Percentiles rank a stretch among this genome's conserved stretches.
phyloP scores from a whole-genome alignment of 768 basidiomycete genomes.

The Russula dissimulans region DNA sequence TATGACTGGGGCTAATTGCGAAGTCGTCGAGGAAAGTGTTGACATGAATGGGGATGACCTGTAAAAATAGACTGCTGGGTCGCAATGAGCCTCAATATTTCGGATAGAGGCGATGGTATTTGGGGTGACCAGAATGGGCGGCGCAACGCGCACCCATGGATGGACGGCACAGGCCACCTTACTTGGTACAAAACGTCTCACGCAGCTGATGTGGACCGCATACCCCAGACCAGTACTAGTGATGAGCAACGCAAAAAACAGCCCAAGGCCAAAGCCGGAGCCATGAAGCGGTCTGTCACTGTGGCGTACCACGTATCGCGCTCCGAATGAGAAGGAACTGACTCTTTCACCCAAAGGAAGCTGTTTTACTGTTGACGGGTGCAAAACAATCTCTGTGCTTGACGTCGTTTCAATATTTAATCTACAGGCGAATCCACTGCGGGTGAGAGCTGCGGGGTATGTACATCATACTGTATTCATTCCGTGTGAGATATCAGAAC shows the following conservation, averaged over 20 bases:
- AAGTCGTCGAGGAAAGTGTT: neutral
- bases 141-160: too few relatives aligned
- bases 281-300: constrained; percentile 47
- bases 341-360: constrained; percentile 22
- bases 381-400: constrained; percentile 46
- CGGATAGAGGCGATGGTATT: too few relatives aligned
- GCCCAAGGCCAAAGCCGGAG: constrained; percentile 69
- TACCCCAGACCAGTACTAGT: neutral
- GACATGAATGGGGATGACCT: neutral
- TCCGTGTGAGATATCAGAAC: constrained; percentile 25
- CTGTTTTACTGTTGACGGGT: too few relatives aligned
- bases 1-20: neutral
- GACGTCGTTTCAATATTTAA: constrained; percentile 48
- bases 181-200: too few relatives aligned
- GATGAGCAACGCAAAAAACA: constrained; percentile 44
- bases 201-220: too few relatives aligned
- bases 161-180: neutral
- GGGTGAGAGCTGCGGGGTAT: constrained; percentile 49
- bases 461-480: too few relatives aligned
- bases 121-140: too few relatives aligned
- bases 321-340: constrained; percentile 44
- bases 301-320: neutral
- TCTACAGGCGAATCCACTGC: constrained; percentile 29
- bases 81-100: too few relatives aligned
- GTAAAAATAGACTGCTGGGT: too few relatives aligned